phyloP scores from a whole-genome alignment of 2,329 filamentous ascomycete species.

The Aspergillus arachidicola region DNA sequence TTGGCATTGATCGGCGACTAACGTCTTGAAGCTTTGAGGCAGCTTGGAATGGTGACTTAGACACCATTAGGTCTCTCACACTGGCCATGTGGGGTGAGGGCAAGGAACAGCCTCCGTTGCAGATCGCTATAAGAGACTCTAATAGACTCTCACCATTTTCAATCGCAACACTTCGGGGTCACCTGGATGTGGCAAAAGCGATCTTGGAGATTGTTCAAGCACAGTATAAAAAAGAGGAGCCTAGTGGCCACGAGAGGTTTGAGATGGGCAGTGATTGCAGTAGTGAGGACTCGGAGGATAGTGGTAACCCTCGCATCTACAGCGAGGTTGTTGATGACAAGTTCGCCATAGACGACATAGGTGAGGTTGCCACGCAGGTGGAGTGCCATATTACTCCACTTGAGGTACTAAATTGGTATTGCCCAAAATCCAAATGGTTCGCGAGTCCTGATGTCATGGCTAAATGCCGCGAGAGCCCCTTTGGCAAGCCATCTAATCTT shows the following conservation, averaged over 20 bases:
- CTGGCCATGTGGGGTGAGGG: slow-evolving; percentile 43
- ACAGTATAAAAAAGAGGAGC: slow-evolving; percentile 65
- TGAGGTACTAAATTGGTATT: slow-evolving; percentile 50
- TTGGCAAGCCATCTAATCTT: slow-evolving; percentile 18
- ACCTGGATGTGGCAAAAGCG: slow-evolving; percentile 63
- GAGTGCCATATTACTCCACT: slow-evolving; percentile 64
- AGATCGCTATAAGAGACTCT: slow-evolving; percentile 62
- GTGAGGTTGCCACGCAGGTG: slow-evolving; percentile 68
- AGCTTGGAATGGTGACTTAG: slow-evolving; percentile 69
- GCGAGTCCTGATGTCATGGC: slow-evolving; percentile 8
- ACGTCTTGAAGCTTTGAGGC: slow-evolving; percentile 60
- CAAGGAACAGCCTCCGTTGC: slow-evolving; percentile 61
- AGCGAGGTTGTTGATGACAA: slow-evolving; percentile 63
- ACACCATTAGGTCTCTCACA: slow-evolving; percentile 54
- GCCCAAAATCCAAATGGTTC: slow-evolving; percentile 31
- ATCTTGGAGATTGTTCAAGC: slow-evolving; percentile 71
- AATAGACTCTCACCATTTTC: slow-evolving; percentile 63
- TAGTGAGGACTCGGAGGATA: slow-evolving; percentile 28
- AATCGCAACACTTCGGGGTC: slow-evolving; percentile 67
- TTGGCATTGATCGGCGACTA: slow-evolving; percentile 39
- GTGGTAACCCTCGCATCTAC: slow-evolving; percentile 33
- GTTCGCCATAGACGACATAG: slow-evolving; percentile 77
- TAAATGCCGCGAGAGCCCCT: neutral
- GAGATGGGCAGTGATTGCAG: slow-evolving; percentile 35
- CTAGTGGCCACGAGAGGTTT: slow-evolving; percentile 46